phyloP scores from a whole-genome alignment of 225 moss, liverwort and hornwort species.

The Sphagnum tenellum region DNA sequence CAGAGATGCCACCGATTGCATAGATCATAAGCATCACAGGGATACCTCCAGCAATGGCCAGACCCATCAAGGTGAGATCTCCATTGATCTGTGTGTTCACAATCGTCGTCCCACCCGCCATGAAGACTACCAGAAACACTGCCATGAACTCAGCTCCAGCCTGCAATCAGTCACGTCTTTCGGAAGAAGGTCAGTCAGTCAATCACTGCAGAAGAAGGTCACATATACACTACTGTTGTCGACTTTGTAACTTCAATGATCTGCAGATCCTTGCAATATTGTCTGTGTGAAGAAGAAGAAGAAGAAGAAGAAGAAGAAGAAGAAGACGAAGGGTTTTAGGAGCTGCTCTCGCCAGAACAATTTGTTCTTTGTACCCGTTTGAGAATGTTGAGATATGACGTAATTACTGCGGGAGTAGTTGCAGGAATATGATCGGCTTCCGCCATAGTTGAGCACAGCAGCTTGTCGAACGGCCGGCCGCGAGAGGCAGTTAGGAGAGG shows the following conservation, averaged over 20 bases:
- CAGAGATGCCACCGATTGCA: conserved; percentile 44
- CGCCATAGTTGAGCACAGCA: not conserved
- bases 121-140: conserved; percentile 43
- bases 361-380: too few species aligned
- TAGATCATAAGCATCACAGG: conserved; percentile 49
- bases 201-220: too few species aligned
- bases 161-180: conserved; percentile 4
- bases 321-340: not conserved
- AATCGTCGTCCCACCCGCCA: conserved; percentile 27
- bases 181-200: too few species aligned
- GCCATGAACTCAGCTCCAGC: conserved; percentile 50
- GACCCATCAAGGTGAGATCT: conserved; percentile 32
- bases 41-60: conserved; percentile 26
- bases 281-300: not conserved
- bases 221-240: not conserved
- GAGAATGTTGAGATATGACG: not conserved
- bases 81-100: conserved; percentile 28
- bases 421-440: not conserved
- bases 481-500: not conserved
- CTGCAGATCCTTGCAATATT: not conserved
- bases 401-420: not conserved
- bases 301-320: not conserved
- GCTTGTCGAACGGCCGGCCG: not conserved
- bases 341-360: not conserved
- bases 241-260: not conserved